Percentiles rank a stretch among this genome's conserved stretches.
Conservation (phyloP, 1,284 basidiomycete species). For the Chondrostereum purpureum region DNA sequence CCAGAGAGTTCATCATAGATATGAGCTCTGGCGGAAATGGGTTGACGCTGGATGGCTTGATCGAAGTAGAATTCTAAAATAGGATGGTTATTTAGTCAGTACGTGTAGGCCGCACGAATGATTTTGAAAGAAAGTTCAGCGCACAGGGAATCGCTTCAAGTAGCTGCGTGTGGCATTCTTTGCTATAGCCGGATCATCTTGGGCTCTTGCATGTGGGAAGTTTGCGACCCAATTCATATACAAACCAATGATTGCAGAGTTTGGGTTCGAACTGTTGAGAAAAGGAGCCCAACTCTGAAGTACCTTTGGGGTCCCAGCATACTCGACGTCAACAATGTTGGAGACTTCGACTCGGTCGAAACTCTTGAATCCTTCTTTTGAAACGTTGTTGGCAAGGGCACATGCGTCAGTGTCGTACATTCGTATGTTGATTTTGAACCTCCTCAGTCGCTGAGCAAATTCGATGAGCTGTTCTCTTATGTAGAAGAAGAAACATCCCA, state of each 20-base stretch:
- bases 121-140: neutral
- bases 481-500: conserved; percentile 39
- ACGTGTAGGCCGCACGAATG: no score
- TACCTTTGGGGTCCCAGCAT: conserved; percentile 28
- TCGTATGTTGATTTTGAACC: conserved; percentile 25
- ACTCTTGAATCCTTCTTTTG: conserved; percentile 16
- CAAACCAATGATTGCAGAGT: conserved; percentile 31
- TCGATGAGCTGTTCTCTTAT: conserved; percentile 28
- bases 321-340: conserved; percentile 36
- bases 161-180: no score
- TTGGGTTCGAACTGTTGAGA: conserved; percentile 18
- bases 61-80: no score
- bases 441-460: conserved; percentile 27
- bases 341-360: conserved; percentile 41
- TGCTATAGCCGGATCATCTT: no score
- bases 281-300: conserved; percentile 29
- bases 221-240: conserved; percentile 39
- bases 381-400: conserved; percentile 15
- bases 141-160: neutral
- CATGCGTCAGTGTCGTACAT: conserved; percentile 18
- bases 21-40: no score
- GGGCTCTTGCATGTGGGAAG: no score
- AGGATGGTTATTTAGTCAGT: no score
- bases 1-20: neutral
- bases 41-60: no score